Evolutionary conservation across 2,329 filamentous ascomycete species (phyloP).

Genomic region (Fusarium secorum): DNA sequence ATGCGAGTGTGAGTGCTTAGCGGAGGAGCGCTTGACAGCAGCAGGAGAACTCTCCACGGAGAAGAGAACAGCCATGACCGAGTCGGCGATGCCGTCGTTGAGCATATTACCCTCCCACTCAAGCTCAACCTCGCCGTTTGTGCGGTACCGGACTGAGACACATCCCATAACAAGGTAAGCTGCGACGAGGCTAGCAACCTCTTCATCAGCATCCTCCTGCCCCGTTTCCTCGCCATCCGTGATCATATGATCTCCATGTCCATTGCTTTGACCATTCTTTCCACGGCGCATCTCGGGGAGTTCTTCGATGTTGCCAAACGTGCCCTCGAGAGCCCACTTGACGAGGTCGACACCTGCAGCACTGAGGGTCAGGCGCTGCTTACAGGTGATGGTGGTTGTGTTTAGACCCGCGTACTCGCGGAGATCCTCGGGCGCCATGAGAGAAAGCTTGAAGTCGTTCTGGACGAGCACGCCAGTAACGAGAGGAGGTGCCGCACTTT

Average conservation of each 20-base stretch:
- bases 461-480: slow-evolving; percentile 93
- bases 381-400: slow-evolving; percentile 92
- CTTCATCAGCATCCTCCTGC: slow-evolving; percentile 69
- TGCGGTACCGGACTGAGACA: slow-evolving; percentile 79
- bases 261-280: slow-evolving; percentile 45
- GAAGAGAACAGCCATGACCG: slow-evolving; percentile 90
- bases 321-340: slow-evolving; percentile 91
- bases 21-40: slow-evolving; percentile 76
- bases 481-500: slow-evolving; percentile 55
- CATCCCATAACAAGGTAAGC: slow-evolving; percentile 87
- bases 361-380: slow-evolving; percentile 85
- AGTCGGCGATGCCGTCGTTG: slow-evolving; percentile 98
- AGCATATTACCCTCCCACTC: slow-evolving; percentile 99
- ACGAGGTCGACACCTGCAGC: slow-evolving; percentile 92
- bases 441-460: slow-evolving; percentile 94
- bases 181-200: slow-evolving; percentile 63
- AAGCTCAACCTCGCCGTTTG: slow-evolving; percentile 82
- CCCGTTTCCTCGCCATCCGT: slow-evolving; percentile 45
- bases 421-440: slow-evolving; percentile 96
- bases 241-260: slow-evolving; percentile 48
- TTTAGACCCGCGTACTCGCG: slow-evolving; percentile 97
- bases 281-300: slow-evolving; percentile 62
- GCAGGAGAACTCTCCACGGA: slow-evolving; percentile 94
- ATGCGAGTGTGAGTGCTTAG: slow-evolving; percentile 47
- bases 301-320: slow-evolving; percentile 86